Evolutionary conservation across 2,329 filamentous ascomycete species (phyloP), one percentile per base, ranked within the genome.

Genomic region (Arthrobotrys sphaeroides): DNA sequence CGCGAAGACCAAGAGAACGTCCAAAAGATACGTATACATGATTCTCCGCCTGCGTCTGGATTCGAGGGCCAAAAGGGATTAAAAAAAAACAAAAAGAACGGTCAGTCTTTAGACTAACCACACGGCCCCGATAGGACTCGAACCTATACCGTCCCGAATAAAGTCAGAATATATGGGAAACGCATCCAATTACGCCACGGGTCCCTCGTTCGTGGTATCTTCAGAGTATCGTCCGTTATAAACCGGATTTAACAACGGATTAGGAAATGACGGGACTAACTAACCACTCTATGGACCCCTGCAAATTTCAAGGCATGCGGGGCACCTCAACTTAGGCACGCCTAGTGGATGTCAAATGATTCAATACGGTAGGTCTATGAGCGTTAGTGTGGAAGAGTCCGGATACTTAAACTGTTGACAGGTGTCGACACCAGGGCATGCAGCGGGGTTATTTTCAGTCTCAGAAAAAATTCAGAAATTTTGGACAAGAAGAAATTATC

Each of bases 151-250:
- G 51, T 9, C 51, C 51, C 51, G 31, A 0, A 22, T 38, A 6
- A 53, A 38, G 28, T 20, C 5, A 18, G 16, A 22, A 5, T 38
- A 55, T 55, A 55, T 38, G 51, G 31, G 51, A 24, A 55, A 31
- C 38, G 51, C 51, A 55, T 55, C 51, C 51, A 55, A 55, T 55
- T 55, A 55, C 51, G 38, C 51, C n/a, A 55, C 51, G 51, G 51
- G 51, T 38, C 51, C n/a, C 31, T 38, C 9, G 16, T 18, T 55
- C 16, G 24, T 10, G 31, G 26, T 38, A 24, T 5, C 9, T 4
- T 3, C 9, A 2, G 10, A 0, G 16, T 22, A 0, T 20, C 4
- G 12, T 55, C 51, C 51, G 28, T 38, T 38, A 55, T 55, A 38
- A 55, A 55, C 18, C 13, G 28, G 31, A 38, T 38, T 1, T 24